Percentiles rank a stretch among this genome's conserved stretches.
phyloP scores from a whole-genome alignment of 495 filamentous ascomycete genomes.

The Glonium stellatum region DNA sequence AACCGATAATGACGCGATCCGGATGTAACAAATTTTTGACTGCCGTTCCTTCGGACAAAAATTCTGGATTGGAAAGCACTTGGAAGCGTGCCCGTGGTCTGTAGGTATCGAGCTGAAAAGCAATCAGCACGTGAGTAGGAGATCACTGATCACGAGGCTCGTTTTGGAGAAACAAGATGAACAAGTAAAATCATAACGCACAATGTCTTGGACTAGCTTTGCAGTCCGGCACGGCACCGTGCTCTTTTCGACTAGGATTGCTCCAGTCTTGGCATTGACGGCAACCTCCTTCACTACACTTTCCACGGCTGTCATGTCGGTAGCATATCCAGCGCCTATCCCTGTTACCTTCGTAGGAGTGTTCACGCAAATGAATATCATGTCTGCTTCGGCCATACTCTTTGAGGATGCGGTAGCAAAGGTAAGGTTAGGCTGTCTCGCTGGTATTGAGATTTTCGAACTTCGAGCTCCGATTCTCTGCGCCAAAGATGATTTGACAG shows the following conservation, averaged over 20 bases:
- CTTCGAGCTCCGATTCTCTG: background rate
- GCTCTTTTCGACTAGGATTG: conserved; percentile 77
- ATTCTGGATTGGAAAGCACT: conserved; percentile 79
- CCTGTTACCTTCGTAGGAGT: conserved; percentile 73
- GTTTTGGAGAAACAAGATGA: conserved; percentile 24
- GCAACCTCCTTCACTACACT: conserved; percentile 61
- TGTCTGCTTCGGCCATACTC: conserved; percentile 59
- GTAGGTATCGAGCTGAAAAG: background rate
- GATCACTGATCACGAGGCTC: too few species aligned
- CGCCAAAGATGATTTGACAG: background rate
- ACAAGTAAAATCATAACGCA: conserved; percentile 66
- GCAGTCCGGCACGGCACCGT: conserved; percentile 79
- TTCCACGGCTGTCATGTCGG: conserved; percentile 68
- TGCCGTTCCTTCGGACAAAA: conserved; percentile 76
- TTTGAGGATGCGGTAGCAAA: conserved; percentile 61
- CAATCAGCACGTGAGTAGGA: background rate
- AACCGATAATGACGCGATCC: conserved; percentile 74
- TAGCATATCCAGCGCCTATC: conserved; percentile 61
- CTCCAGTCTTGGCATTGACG: conserved; percentile 53
- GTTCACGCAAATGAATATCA: conserved; percentile 73
- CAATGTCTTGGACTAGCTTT: conserved; percentile 44
- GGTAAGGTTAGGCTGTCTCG: conserved; percentile 53
- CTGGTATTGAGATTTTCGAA: conserved; percentile 25
- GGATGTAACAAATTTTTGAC: conserved; percentile 62
- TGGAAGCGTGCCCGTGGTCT: conserved; percentile 57